phyloP scores from a whole-genome alignment of 768 basidiomycete species.

The Pleurotus giganteus region DNA sequence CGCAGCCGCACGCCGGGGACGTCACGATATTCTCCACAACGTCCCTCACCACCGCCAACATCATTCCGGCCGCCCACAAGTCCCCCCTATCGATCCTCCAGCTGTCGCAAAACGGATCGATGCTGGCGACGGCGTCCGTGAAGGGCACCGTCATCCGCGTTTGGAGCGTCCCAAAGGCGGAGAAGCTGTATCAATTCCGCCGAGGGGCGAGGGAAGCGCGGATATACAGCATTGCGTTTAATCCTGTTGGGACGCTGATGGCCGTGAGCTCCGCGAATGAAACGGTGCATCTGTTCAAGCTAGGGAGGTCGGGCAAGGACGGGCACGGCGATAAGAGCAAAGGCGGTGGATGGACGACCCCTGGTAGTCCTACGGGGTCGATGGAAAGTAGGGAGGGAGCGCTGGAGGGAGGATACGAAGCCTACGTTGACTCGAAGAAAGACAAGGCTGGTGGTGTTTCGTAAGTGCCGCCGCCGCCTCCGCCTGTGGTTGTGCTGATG shows the following conservation, averaged over 20 bases:
- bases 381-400: slow-evolving; percentile 63
- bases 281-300: slow-evolving; percentile 95
- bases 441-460: slow-evolving; percentile 48
- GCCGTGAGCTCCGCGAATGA: slow-evolving; percentile 91
- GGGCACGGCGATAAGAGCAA: slow-evolving; percentile 15
- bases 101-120: slow-evolving; percentile 82
- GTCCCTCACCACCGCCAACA: slow-evolving; percentile 88
- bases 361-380: slow-evolving; percentile 63
- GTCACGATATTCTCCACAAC: slow-evolving; percentile 95
- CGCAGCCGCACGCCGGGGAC: slow-evolving; percentile 62
- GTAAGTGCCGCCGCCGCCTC: slow-evolving; percentile 39
- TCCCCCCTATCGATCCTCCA: slow-evolving; percentile 84
- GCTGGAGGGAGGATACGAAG: slow-evolving; percentile 80
- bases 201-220: slow-evolving; percentile 83
- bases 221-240: slow-evolving; percentile 84
- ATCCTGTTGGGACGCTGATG: slow-evolving; percentile 75
- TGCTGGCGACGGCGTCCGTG: slow-evolving; percentile 91
- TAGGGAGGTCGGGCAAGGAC: slow-evolving; percentile 37
- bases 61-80: slow-evolving; percentile 92
- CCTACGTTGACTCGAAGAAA: slow-evolving; percentile 78
- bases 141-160: slow-evolving; percentile 98
- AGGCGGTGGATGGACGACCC: slow-evolving; percentile 23
- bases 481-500: too few species aligned
- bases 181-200: slow-evolving; percentile 94
- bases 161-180: slow-evolving; percentile 86